phyloP scores from a whole-genome alignment of 129 eudicot genomes.

The Smallanthus sonchifolius region DNA sequence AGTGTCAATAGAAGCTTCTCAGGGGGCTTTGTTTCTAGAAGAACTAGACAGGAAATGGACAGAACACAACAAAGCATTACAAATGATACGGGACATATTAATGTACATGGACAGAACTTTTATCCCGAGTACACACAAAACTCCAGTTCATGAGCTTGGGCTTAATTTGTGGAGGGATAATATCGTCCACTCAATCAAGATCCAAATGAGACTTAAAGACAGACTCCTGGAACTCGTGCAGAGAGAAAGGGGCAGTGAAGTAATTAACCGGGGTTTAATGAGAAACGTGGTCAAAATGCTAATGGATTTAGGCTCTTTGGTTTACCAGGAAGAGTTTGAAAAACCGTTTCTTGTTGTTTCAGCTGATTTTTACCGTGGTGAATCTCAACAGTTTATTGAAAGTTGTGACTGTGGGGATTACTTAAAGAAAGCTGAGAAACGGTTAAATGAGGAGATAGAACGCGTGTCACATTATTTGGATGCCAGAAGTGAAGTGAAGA shows the following conservation, averaged over 20 bases:
- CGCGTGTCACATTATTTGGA: constrained; percentile 15
- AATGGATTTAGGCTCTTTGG: constrained; percentile 35
- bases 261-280: constrained; percentile 14
- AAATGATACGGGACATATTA: background rate
- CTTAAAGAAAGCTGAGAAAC: constrained; percentile 11
- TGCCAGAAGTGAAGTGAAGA: constrained; percentile 11
- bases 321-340: constrained; percentile 56
- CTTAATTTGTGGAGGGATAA: background rate
- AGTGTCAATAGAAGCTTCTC: background rate
- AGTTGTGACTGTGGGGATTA: constrained; percentile 14
- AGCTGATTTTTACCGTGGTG: constrained; percentile 15
- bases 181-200: background rate
- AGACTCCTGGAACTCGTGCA: constrained; percentile 7
- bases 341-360: constrained; percentile 36
- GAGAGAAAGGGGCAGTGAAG: constrained; percentile 10
- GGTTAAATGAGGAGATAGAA: constrained; percentile 14
- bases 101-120: constrained; percentile 5
- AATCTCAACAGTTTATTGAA: constrained; percentile 9
- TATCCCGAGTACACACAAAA: constrained; percentile 4
- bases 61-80: constrained; percentile 9
- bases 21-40: constrained; percentile 7
- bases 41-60: background rate
- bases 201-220: background rate
- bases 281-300: constrained; percentile 10
- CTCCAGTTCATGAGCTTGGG: background rate